Base-by-base conservation (phyloP, 257 asterid genomes). In the Nicotiana tomentosiformis region DNA sequence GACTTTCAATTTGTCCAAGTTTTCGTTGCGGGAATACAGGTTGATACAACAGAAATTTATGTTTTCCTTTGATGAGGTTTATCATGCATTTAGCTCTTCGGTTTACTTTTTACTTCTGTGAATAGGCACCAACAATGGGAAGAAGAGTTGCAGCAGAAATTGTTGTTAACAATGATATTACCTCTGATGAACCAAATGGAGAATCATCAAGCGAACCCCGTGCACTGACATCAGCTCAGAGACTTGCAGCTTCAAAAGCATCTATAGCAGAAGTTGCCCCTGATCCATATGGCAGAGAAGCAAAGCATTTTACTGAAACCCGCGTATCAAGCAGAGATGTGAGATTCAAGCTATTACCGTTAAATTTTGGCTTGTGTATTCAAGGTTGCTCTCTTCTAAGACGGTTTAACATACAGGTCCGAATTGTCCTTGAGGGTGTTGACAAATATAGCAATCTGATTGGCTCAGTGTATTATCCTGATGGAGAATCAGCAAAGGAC, bases 321-420 rank as follows among this genome's bases (percentile, higher is more conserved):
- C 99, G 98, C 61, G 98, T 96, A 16, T 87, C 94, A 85, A 93
- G 93, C 85, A 92, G 98, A 94, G 97, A 96, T 82, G 99, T 96
- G 85, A 86, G 98, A 83, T 55, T 15, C 66, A 35, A 66, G 80
- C 56, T 51, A 17, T 33, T 46, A 56, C 55, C 46, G 18, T 1
- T 79, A 18, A 46, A 49, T 60, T 78, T 66, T 49, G 39, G 8
- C 39, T n/a, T 65, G 57, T 72, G 49, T 80, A 16, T 37, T 79
- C 20, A 12, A 68, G 33, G 0, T 76, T 74, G 12, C 56, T 46
- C 3, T 56, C 61, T 66, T 58, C 67, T 82, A 35, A 81, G 65
- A 51, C 69, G 78, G 77, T 78, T 32, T 79, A 77, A 62, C 79
- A 81, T 87, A 43, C 97, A 96, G 99, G 98, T 96, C 70, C 88